Conservation (phyloP, 371 early-diverging fungal species). For the Blastocladiella emersonii region DNA sequence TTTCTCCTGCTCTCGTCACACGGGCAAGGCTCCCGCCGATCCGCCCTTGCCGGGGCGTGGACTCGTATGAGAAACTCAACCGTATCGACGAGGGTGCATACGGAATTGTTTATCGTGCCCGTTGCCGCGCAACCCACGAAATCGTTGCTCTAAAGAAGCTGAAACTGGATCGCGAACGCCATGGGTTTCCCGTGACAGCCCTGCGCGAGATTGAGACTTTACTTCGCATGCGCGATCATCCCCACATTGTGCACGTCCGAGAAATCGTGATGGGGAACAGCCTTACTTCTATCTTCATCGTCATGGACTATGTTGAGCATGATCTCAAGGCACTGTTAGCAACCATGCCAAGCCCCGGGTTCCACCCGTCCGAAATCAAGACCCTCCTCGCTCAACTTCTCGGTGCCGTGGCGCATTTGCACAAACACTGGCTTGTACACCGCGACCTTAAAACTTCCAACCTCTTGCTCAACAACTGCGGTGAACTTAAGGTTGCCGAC, state of each 20-base stretch:
- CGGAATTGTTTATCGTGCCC: slow-evolving; percentile 95
- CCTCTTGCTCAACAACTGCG: slow-evolving; percentile 70
- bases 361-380: slow-evolving; percentile 81
- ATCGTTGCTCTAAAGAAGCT: slow-evolving; percentile 97
- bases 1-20: too few relatives aligned
- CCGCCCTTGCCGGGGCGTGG: slow-evolving; percentile 74
- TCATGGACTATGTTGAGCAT: slow-evolving; percentile 94
- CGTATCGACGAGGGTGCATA: slow-evolving; percentile 98
- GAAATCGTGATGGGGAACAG: slow-evolving; percentile 78
- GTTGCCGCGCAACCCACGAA: slow-evolving; percentile 74
- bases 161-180: slow-evolving; percentile 84
- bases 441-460: slow-evolving; percentile 97
- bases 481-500: slow-evolving; percentile 72
- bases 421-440: slow-evolving; percentile 91
- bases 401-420: slow-evolving; percentile 72
- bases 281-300: slow-evolving; percentile 74
- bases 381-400: slow-evolving; percentile 79
- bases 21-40: too few relatives aligned
- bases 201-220: slow-evolving; percentile 85
- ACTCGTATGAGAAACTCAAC: slow-evolving; percentile 79
- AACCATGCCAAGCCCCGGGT: slow-evolving; percentile 49
- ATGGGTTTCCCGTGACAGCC: slow-evolving; percentile 91
- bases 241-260: slow-evolving; percentile 85
- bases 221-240: slow-evolving; percentile 63
- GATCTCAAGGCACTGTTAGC: slow-evolving; percentile 85